Conservation (phyloP, 345 rosid species). For the Salix dunnii region DNA sequence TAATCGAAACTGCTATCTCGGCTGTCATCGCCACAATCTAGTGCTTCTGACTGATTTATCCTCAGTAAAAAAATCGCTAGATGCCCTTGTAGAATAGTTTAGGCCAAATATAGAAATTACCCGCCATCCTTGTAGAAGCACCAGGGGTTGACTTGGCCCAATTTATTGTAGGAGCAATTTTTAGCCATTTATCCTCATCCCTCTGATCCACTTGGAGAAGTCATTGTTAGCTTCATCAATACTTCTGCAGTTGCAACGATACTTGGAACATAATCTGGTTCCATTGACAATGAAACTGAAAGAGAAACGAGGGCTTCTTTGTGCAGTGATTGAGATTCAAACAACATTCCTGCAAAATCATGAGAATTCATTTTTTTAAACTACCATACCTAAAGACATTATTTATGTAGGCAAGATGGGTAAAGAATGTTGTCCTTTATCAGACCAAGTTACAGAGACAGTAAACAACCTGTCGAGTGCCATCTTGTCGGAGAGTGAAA, state of each 20-base stretch:
- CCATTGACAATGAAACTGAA: slow-evolving; percentile 61
- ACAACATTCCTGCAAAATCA: slow-evolving; percentile 52
- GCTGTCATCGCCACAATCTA: too few species aligned
- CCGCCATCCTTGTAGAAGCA: too few species aligned
- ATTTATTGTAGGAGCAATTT: not conserved
- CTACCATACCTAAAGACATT: not conserved
- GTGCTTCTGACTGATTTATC: too few species aligned
- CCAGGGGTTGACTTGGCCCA: not conserved
- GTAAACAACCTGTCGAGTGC: slow-evolving; percentile 62
- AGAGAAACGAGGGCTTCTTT: slow-evolving; percentile 73
- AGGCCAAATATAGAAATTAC: too few species aligned
- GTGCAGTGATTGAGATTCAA: slow-evolving; percentile 60
- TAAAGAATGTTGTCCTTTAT: not conserved
- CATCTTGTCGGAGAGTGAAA: slow-evolving; percentile 70
- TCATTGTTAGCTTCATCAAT: slow-evolving; percentile 42
- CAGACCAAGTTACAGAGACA: not conserved
- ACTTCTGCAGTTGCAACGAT: slow-evolving; percentile 71
- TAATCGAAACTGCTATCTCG: too few species aligned
- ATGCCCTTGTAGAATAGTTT: too few species aligned
- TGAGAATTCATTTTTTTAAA: not conserved
- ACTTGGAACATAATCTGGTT: slow-evolving; percentile 81
- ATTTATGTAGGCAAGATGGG: not conserved
- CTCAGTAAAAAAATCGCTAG: too few species aligned
- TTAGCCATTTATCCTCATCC: not conserved
- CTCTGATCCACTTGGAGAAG: not conserved